Conservation (phyloP, 768 basidiomycete species). For the Boletus huronensis region DNA sequence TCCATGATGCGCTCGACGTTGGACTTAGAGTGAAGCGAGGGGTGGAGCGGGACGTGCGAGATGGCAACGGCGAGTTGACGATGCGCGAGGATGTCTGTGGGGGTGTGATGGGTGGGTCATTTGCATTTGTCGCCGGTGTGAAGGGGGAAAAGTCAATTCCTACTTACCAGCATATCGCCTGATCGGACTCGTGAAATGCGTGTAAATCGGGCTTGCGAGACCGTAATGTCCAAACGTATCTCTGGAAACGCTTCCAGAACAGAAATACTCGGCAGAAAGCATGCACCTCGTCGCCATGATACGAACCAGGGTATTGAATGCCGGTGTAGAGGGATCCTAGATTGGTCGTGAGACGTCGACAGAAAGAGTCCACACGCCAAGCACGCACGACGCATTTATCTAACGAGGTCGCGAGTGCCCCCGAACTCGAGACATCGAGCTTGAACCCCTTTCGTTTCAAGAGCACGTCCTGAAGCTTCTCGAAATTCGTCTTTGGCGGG, state of each 20-base stretch:
- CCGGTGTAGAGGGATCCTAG: slow-evolving; percentile 78
- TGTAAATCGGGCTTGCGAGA: slow-evolving; percentile 95
- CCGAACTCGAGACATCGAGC: slow-evolving; percentile 88
- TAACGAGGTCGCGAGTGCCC: slow-evolving; percentile 81
- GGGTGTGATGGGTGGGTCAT: neutral
- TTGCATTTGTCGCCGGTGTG: neutral
- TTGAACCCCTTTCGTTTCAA: slow-evolving; percentile 77
- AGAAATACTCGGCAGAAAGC: slow-evolving; percentile 98
- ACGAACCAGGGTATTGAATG: slow-evolving; percentile 95
- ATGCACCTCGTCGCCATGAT: slow-evolving; percentile 99
- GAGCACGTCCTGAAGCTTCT: slow-evolving; percentile 91
- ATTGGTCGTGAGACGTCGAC: neutral
- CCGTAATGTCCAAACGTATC: slow-evolving; percentile 98
- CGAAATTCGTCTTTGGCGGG: slow-evolving; percentile 91
- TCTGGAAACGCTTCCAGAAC: slow-evolving; percentile 86
- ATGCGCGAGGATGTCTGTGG: slow-evolving; percentile 86
- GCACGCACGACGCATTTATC: slow-evolving; percentile 78
- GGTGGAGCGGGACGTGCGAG: slow-evolving; percentile 75
- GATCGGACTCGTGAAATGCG: slow-evolving; percentile 98
- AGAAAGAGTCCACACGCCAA: neutral
- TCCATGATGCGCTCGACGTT: slow-evolving; percentile 85
- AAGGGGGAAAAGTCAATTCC: neutral
- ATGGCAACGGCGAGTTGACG: slow-evolving; percentile 92
- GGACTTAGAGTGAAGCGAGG: slow-evolving; percentile 81
- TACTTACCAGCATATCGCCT: slow-evolving; percentile 84